Evolutionary conservation across 345 rosid genomes (phyloP).

Genomic region (Salix exigua): DNA sequence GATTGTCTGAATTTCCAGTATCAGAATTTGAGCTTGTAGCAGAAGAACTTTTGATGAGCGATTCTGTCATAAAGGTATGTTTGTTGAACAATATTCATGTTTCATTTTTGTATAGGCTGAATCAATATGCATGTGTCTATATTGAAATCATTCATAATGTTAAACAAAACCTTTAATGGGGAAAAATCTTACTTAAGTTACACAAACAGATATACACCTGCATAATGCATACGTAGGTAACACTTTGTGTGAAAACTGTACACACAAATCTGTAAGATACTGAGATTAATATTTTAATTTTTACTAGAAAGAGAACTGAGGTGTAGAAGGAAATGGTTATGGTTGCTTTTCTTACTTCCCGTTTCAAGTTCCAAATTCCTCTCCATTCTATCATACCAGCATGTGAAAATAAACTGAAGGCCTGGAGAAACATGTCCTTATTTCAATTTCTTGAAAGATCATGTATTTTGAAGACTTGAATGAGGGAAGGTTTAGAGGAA

Average conservation of each 20-base stretch:
- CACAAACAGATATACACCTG: not conserved
- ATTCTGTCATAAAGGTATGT: slow-evolving; percentile 85
- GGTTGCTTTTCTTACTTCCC: not conserved
- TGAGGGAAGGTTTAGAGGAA: too few relatives aligned
- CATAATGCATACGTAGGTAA: not conserved
- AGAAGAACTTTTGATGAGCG: slow-evolving; percentile 95
- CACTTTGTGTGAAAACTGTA: not conserved
- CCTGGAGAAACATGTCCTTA: not conserved
- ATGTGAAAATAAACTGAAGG: not conserved
- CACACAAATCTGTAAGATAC: not conserved
- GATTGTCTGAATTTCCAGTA: slow-evolving; percentile 72
- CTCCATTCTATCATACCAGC: not conserved
- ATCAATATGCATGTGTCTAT: not conserved
- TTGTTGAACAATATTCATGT: slow-evolving; percentile 8
- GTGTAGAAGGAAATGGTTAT: not conserved
- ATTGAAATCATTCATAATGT: not conserved
- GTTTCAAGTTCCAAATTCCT: not conserved
- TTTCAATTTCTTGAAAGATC: not conserved
- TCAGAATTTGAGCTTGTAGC: slow-evolving; percentile 99
- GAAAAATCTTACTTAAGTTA: not conserved
- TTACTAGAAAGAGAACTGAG: not conserved
- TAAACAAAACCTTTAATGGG: not conserved
- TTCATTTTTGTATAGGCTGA: not conserved
- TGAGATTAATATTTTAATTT: not conserved
- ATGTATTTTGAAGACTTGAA: too few relatives aligned